Conservation (phyloP, 2,329 filamentous ascomycete species). For the Penicillium sp. region DNA sequence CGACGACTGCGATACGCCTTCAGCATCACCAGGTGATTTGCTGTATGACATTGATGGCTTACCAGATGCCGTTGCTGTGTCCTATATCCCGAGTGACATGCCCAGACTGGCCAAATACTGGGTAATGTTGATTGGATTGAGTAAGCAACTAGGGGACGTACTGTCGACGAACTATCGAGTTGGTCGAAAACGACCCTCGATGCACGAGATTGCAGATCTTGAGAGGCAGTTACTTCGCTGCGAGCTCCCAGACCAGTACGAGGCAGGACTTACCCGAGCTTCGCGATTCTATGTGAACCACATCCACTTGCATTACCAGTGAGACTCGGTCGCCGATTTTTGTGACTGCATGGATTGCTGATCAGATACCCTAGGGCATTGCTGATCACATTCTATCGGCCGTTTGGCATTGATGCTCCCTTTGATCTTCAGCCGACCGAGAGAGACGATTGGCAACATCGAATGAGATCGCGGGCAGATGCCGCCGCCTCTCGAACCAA, state of each 20-base stretch:
- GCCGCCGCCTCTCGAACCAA: constrained; percentile 29
- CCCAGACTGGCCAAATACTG: constrained; percentile 23
- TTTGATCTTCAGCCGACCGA: constrained; percentile 8
- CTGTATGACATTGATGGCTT: constrained; percentile 23
- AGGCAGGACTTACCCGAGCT: constrained; percentile 8
- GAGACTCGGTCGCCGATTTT: neutral
- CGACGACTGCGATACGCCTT: constrained; percentile 37
- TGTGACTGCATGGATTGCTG: constrained; percentile 2
- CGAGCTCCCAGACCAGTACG: constrained; percentile 18
- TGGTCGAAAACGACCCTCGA: constrained; percentile 14
- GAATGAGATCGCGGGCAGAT: constrained; percentile 23
- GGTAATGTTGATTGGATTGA: constrained; percentile 30
- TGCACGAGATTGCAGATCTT: constrained; percentile 22
- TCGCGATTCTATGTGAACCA: constrained; percentile 26
- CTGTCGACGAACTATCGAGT: constrained; percentile 28
- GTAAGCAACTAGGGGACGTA: constrained; percentile 24
- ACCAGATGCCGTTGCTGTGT: constrained; percentile 4
- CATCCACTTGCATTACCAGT: constrained; percentile 33
- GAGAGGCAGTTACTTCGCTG: constrained; percentile 21
- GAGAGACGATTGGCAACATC: constrained; percentile 22
- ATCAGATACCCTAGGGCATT: constrained; percentile 21
- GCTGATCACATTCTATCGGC: constrained; percentile 31
- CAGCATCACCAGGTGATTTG: constrained; percentile 30
- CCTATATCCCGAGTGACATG: constrained; percentile 24
- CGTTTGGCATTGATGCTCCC: constrained; percentile 22